These are phyloP conservation scores for Verticillium longisporum DNA, from an alignment of 2,329 filamentous ascomycete genomes.

Conservation along the genomic window DNA sequence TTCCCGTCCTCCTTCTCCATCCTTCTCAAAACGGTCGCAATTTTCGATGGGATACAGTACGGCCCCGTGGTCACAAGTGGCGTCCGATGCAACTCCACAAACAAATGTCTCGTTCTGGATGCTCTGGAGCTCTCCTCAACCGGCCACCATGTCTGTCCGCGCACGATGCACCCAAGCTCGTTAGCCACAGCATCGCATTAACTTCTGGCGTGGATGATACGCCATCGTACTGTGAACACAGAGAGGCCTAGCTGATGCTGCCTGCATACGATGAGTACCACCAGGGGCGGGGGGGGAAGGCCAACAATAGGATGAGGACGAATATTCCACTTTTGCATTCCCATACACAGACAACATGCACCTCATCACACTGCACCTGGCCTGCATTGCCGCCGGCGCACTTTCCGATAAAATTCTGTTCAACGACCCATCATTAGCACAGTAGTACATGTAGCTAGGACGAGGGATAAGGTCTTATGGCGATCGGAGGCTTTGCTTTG, in stretches of 20 bases:
- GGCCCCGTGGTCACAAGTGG: background rate
- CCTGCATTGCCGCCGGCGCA: background rate
- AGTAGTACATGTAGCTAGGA: background rate
- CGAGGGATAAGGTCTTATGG: background rate
- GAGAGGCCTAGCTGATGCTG: background rate
- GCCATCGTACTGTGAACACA: background rate
- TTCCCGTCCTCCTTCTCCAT: background rate
- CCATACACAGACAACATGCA: background rate
- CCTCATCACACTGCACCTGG: conserved; percentile 1
- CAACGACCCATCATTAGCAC: background rate
- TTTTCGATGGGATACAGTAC: background rate
- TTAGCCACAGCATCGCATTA: background rate
- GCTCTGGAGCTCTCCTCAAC: background rate
- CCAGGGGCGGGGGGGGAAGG: background rate
- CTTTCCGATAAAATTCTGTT: background rate
- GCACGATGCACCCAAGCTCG: background rate
- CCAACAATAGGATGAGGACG: background rate
- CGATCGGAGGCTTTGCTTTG: background rate
- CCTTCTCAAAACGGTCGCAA: background rate
- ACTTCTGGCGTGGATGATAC: background rate
- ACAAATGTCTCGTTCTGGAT: background rate
- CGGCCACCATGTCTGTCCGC: background rate
- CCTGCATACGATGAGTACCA: background rate
- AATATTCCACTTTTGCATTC: background rate
- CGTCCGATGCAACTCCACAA: background rate